These are phyloP conservation scores for Magnolia kwangsiensis DNA, from an alignment of 164 flowering plant genomes.

Conservation along the genomic window DNA sequence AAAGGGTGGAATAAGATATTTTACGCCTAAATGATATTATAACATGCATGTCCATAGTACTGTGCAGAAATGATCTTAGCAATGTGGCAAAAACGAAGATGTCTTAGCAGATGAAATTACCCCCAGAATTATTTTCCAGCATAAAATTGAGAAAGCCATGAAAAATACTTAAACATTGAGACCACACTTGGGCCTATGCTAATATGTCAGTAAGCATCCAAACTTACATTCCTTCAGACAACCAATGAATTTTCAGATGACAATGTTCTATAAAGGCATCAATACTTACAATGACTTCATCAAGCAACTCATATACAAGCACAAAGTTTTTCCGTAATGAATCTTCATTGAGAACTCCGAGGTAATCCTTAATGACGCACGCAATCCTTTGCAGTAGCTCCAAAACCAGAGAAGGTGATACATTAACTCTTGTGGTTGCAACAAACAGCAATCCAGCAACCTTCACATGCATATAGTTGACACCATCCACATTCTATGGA, in stretches of 20 bases:
- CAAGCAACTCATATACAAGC: conserved; percentile 93
- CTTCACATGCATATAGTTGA: conserved; percentile 96
- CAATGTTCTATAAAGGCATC: background rate
- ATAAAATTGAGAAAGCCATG: too few species aligned
- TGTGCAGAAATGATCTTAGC: background rate
- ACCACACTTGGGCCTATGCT: too few species aligned
- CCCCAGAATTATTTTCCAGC: too few species aligned
- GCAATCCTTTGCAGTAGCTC: conserved; percentile 96
- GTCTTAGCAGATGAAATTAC: too few species aligned
- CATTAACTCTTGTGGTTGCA: conserved; percentile 89
- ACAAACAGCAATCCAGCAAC: conserved; percentile 89
- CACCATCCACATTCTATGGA: conserved; percentile 86
- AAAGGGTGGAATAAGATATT: background rate
- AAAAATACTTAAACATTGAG: too few species aligned
- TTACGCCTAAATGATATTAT: background rate
- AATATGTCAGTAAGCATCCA: too few species aligned
- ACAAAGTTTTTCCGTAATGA: conserved; percentile 91
- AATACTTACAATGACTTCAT: conserved; percentile 90
- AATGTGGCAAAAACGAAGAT: too few species aligned
- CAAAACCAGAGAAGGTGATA: conserved; percentile 82
- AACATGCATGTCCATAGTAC: background rate
- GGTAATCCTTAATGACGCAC: conserved; percentile 90
- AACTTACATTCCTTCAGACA: too few species aligned
- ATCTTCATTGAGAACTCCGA: conserved; percentile 94
- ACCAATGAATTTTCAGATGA: too few species aligned